Evolutionary conservation across 306 rosid species (phyloP), one percentile per base, ranked within the genome.

Genomic region (Trichosanthes truncata): DNA sequence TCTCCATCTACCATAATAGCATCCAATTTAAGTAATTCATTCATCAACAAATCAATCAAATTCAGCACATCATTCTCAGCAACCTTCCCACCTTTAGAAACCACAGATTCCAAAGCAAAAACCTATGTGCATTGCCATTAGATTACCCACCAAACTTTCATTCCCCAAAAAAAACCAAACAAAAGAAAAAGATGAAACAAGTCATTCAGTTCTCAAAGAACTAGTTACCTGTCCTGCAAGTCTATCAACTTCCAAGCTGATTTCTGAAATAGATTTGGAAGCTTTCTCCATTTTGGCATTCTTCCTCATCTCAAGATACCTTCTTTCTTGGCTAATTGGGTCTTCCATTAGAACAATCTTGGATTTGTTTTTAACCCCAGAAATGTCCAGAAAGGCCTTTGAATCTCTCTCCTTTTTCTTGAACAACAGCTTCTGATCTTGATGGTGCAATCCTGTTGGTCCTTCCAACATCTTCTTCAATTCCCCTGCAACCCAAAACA

Each of bases 381-480:
- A 83, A 35, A 84, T 82, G 80, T 93, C 99, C 67, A 95, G 91
- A 69, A 91, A 95, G 1, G 88, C 87, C 51, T 91, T 95, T n/a
- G 99, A 95, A 84, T 95, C 97, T 79, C 99, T 93, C 87, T 95
- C 99, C 38, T 84, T 95, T 29, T 90, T 93, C 65, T 93, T 95
- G 84, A 87, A 93, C 59, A 93, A 81, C 79, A 95, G 85, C 89
- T 95, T 95, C 87, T 91, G 97, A 81, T 95, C 99, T 84, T 89
- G 80, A 76, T 95, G 97, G 85, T 93, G 97, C 43, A 95, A 79
- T 21, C 97, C 99, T 12, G 97, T 95, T 46, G 89, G 89, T 78
- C 99, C 97, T 46, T 84, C 84, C 82, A 94, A 76, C 92, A 94
- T 86, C 82, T 94, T 94, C 94, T 94, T 94, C 94, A 94, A 82